Evolutionary conservation across 176 grass and related monocot species (phyloP).

Genomic region (Puccinellia tenuiflora): DNA sequence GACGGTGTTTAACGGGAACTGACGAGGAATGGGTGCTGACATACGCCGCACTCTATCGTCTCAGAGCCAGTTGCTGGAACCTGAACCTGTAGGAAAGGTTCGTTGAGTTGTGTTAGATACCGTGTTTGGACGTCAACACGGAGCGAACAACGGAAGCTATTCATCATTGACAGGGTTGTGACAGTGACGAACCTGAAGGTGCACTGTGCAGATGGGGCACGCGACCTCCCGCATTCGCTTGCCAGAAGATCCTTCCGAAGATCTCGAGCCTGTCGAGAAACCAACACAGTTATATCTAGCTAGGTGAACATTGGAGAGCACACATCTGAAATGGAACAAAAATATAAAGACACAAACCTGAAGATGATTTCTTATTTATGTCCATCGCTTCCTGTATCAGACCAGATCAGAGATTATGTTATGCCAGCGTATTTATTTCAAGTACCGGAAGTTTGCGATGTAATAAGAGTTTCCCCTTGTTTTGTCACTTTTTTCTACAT

Average conservation of each 20-base stretch:
- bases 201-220: constrained; percentile 84
- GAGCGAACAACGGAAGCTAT: accelerated
- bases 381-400: constrained; percentile 91
- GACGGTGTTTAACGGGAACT: constrained; percentile 50
- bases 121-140: not conserved
- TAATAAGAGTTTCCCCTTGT: not conserved
- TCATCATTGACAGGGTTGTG: not conserved
- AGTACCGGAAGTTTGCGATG: not conserved
- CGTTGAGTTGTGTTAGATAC: not conserved
- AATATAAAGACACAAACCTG: constrained; percentile 40
- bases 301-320: not conserved
- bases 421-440: not conserved
- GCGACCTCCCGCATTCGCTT: constrained; percentile 83
- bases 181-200: constrained; percentile 65
- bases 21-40: constrained; percentile 95
- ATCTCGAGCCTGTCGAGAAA: constrained; percentile 44
- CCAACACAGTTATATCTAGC: not conserved
- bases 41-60: constrained; percentile 91
- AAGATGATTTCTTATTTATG: constrained; percentile 81
- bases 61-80: constrained; percentile 80
- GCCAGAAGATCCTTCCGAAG: constrained; percentile 61
- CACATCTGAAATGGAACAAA: not conserved
- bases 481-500: no score
- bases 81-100: constrained; percentile 53
- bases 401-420: constrained; percentile 3